Base-by-base conservation (phyloP, 2,329 filamentous ascomycete species). In the Leptographium wingfieldii region DNA sequence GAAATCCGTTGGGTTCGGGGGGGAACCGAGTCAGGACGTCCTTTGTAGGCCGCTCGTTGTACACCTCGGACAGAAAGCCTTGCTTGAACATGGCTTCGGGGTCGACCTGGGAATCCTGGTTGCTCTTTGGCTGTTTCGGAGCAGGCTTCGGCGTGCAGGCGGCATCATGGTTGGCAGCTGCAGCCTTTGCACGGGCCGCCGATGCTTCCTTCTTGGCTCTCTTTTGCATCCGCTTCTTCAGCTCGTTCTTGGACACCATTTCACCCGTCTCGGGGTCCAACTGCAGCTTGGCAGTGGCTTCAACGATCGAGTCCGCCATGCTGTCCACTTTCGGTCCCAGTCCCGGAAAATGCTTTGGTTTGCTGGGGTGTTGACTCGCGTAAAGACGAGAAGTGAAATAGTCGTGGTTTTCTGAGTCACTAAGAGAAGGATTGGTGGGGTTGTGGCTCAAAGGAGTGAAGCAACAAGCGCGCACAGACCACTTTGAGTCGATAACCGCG, bases 1-100 rank as follows among this genome's bases (percentile, higher is more conserved):
- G 81, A 71, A 87, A 96, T 59, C 92, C 94, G 71, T 97, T 97
- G 55, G 94, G 94, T 73, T 92, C 88, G 25, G 88, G 88, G 2
- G 88, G 88, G 69, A 92, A 92, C 65, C 88, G 83, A 4, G 87
- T 91, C 56, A 86, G 73, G 25, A 86, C 83, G 16, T 76, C 74
- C 65, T 80, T 81, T 53, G 77, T 75, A 2, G 85, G 84, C 56
- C 83, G 79, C 72, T 87, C 81, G 63, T 85, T 81, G 73, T 85
- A 89, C 35, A 92, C 86, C 4, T 86, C 83, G 57, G 80, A 77
- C 43, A 92, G 78, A 73, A 90, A 92, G 48, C 88, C 88, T 68
- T 84, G 80, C 74, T 89, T 88, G 77, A 92, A 92, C 81, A 92
- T 91, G 65, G 80, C 77, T 63, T 88, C 80, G 0, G 79, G 76